phyloP scores from a whole-genome alignment of 1,284 basidiomycete genomes.

The Volvariella volvacea region DNA sequence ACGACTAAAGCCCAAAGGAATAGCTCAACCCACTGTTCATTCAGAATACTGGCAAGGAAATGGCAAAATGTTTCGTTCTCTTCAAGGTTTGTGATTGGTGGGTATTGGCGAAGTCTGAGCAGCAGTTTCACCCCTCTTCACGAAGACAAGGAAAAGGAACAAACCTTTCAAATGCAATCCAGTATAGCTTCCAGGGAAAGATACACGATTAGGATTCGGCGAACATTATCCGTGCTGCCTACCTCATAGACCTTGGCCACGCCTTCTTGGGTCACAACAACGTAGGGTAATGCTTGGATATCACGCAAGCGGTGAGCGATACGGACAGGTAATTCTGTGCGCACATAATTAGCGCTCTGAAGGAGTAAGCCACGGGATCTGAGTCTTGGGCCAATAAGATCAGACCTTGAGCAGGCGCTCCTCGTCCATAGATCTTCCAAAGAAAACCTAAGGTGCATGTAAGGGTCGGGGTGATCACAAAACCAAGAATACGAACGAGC shows the following conservation, averaged over 20 bases:
- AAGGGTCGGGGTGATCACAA: background rate
- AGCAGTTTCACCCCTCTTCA: constrained; percentile 9
- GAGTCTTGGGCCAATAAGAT: background rate
- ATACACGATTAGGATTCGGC: background rate
- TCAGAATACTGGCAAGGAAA: constrained; percentile 59
- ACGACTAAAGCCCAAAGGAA: too few relatives aligned
- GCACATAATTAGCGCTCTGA: constrained; percentile 85
- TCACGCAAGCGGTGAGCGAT: constrained; percentile 87
- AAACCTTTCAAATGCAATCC: constrained; percentile 78
- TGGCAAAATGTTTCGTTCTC: constrained; percentile 80
- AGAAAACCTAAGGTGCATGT: constrained; percentile 44
- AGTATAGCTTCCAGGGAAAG: constrained; percentile 52
- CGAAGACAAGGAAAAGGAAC: constrained; percentile 6
- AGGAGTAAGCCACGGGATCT: constrained; percentile 4
- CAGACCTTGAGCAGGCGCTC: constrained; percentile 67
- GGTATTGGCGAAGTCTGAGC: constrained; percentile 68
- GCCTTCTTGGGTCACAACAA: constrained; percentile 83
- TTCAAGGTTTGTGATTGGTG: constrained; percentile 62
- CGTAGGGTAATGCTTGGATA: constrained; percentile 80
- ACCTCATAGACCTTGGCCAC: constrained; percentile 85
- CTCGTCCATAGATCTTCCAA: constrained; percentile 70
- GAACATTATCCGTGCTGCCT: constrained; percentile 14
- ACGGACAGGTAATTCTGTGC: constrained; percentile 82
- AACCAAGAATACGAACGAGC: constrained; percentile 45
- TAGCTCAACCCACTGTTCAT: constrained; percentile 72